Evolutionary conservation across 2,329 filamentous ascomycete genomes (phyloP).

Genomic region (Cladosporium sphaerospermum): DNA sequence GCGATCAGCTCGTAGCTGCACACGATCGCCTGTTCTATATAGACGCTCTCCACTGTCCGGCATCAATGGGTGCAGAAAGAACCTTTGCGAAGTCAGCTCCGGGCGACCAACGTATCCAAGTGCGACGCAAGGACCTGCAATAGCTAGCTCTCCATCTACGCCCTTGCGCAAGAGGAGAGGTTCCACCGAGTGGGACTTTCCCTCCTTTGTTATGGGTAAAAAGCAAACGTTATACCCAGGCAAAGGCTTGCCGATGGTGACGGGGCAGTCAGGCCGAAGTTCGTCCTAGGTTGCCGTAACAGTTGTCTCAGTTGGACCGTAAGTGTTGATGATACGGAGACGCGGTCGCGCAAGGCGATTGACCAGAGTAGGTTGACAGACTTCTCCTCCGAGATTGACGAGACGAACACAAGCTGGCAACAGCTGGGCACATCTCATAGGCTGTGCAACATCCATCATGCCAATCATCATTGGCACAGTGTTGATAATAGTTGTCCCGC

Average conservation of each 20-base stretch:
- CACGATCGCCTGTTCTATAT: slow-evolving; percentile 57
- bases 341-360: neutral
- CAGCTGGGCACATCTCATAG: slow-evolving; percentile 12
- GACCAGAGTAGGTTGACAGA: slow-evolving; percentile 1
- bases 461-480: slow-evolving; percentile 21
- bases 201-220: slow-evolving; percentile 11
- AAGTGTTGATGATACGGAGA: slow-evolving; percentile 18
- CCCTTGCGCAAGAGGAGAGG: slow-evolving; percentile 38
- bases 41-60: slow-evolving; percentile 31
- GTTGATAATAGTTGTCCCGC: slow-evolving; percentile 15
- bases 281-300: slow-evolving; percentile 12
- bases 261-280: slow-evolving; percentile 16
- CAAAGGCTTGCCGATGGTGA: slow-evolving; percentile 20
- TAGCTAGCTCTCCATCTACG: slow-evolving; percentile 37
- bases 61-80: slow-evolving; percentile 46
- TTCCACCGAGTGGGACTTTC: neutral
- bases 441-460: slow-evolving; percentile 10
- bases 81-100: slow-evolving; percentile 25
- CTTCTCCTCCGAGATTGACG: slow-evolving; percentile 21
- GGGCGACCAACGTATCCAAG: slow-evolving; percentile 37
- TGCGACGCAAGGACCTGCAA: slow-evolving; percentile 42
- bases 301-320: slow-evolving; percentile 21
- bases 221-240: slow-evolving; percentile 12
- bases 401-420: slow-evolving; percentile 16
- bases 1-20: slow-evolving; percentile 47